Conservation (phyloP, 2,329 filamentous ascomycete genomes). For the Calonectria pauciramosa region DNA sequence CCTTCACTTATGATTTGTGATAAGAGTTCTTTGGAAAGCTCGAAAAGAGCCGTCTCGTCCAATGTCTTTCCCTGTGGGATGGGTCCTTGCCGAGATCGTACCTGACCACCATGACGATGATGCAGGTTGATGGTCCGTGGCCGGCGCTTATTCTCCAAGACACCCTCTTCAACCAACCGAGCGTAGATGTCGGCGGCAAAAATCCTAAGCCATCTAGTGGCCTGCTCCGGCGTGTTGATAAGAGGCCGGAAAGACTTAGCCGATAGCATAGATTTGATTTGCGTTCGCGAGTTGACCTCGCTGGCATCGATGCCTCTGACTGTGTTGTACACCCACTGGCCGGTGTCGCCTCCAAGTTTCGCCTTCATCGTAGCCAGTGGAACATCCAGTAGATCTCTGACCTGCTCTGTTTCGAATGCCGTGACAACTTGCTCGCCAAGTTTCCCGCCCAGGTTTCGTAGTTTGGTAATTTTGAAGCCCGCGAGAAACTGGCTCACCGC, state of each 20-base stretch:
- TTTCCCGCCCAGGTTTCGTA: slow-evolving; percentile 95
- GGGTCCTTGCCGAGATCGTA: slow-evolving; percentile 79
- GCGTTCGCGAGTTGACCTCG: slow-evolving; percentile 90
- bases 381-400: slow-evolving; percentile 81
- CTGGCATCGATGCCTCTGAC: slow-evolving; percentile 89
- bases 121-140: slow-evolving; percentile 90
- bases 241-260: slow-evolving; percentile 93
- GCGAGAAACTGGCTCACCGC: slow-evolving; percentile 84
- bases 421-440: slow-evolving; percentile 87
- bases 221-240: slow-evolving; percentile 84
- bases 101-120: slow-evolving; percentile 80
- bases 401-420: slow-evolving; percentile 84
- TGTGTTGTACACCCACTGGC: slow-evolving; percentile 85
- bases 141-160: slow-evolving; percentile 86
- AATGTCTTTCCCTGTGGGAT: slow-evolving; percentile 83
- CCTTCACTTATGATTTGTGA: slow-evolving; percentile 84
- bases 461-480: slow-evolving; percentile 93
- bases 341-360: slow-evolving; percentile 86
- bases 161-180: slow-evolving; percentile 89
- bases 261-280: slow-evolving; percentile 97
- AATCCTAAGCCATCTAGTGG: slow-evolving; percentile 87
- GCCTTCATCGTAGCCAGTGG: slow-evolving; percentile 82
- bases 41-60: slow-evolving; percentile 79
- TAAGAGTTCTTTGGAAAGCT: slow-evolving; percentile 82
- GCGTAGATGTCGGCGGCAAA: slow-evolving; percentile 94